phyloP scores from a whole-genome alignment of 768 basidiomycete genomes.

The Kwoniella botswanensis region DNA sequence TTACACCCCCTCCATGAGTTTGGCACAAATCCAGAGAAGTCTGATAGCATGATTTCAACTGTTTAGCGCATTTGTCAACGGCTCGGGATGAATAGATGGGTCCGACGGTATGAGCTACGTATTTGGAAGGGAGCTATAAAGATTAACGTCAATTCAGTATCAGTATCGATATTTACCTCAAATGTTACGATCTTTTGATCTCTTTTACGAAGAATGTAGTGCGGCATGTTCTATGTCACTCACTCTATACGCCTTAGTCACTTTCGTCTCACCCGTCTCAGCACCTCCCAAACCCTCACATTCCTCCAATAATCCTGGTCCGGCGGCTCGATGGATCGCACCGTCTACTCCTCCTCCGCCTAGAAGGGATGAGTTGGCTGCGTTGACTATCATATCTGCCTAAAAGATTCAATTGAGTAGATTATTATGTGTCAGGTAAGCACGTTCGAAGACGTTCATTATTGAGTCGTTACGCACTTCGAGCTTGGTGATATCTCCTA shows the following conservation, averaged over 20 bases:
- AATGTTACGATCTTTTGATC: no score
- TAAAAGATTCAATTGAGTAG: neutral
- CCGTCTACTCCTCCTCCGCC: conserved; percentile 60
- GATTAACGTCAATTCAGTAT: no score
- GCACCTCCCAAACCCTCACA: conserved; percentile 57
- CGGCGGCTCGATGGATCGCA: conserved; percentile 59
- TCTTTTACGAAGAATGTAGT: neutral
- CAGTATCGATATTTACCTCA: no score
- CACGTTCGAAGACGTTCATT: neutral
- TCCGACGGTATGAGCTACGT: conserved; percentile 58
- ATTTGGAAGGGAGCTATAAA: conserved; percentile 54
- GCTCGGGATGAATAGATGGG: conserved; percentile 53
- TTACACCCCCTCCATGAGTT: conserved; percentile 45
- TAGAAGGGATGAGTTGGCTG: conserved; percentile 56
- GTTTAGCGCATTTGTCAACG: conserved; percentile 31
- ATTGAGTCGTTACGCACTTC: conserved; percentile 30
- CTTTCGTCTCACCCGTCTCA: conserved; percentile 58
- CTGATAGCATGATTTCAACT: conserved; percentile 53
- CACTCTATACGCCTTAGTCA: conserved; percentile 57
- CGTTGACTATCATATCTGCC: conserved; percentile 58
- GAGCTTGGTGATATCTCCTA: conserved; percentile 55
- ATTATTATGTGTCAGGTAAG: no score
- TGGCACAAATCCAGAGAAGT: conserved; percentile 47
- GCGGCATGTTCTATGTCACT: neutral
- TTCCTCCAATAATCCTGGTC: conserved; percentile 53